Base-by-base conservation (phyloP, 2,329 filamentous ascomycete genomes). In the Aspergillus sp. region DNA sequence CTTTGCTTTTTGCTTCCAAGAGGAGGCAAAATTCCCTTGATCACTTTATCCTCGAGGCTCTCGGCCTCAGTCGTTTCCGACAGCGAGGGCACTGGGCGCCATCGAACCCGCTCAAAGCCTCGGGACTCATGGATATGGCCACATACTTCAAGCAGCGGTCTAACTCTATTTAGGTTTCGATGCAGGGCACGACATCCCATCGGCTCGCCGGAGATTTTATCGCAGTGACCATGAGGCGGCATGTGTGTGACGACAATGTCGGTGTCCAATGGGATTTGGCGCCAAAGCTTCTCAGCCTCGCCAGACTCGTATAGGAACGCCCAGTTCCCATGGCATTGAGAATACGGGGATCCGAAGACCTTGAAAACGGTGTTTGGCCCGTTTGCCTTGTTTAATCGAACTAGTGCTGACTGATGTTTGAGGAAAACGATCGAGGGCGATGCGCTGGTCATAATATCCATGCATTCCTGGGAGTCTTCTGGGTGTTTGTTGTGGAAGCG, bases 111-210 rank as follows among this genome's bases (percentile, higher is more conserved):
- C 68, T 84, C 78, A 53, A 80, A 84, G 31, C 85, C 85, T 70
- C 85, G 76, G 47, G 79, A 82, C 68, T 84, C 81, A 73, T 87
- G 85, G 43, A 86, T 82, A 76, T 88, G 85, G n/a, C 85, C 86
- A 69, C 82, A 87, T 57, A 88, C 74, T 64, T 80, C 79, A 62
- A 88, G 71, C 64, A 75, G 71, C 28, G 85, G 85, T 57, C 81
- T 77, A 30, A 84, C 77, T 38, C 75, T 73, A 70, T 77, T 76
- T 55, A 87, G 65, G 2, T 76, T 73, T 60, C 77, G 69, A 38
- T 75, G 72, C 53, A 88, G 78, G 15, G 72, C 76, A 60, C 77
- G 71, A 69, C 85, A 87, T 43, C 86, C 85, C 61, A 79, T 76
- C n/a, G 68, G 60, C 30, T 54, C 68, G 25, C 69, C 69, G 25